Base-by-base conservation (phyloP, 2,329 filamentous ascomycete genomes). In the Aureobasidium namibiae region DNA sequence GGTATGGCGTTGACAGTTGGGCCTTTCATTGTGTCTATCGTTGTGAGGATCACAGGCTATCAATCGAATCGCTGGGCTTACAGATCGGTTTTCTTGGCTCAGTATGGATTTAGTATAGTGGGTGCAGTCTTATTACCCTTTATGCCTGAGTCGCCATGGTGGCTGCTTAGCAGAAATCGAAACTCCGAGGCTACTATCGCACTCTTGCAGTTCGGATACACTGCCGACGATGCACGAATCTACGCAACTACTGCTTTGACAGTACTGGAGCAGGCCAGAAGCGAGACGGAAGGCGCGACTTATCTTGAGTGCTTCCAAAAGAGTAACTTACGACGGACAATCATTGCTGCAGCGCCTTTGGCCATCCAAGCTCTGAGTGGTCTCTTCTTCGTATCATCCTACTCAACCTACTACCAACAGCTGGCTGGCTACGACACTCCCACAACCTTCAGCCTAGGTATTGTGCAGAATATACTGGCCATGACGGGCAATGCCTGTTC, bases 401-500 rank as follows among this genome's bases (percentile, higher is more conserved):
- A 77, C 61, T 66, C 66, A n/a, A 76, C 74, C 2, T 77, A 77
- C 64, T 77, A 76, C 63, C 66, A 72, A 49, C 71, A 78, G 60
- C 66, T 77, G 2, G 74, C 75, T 10, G 75, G 75, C 9, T 76
- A 72, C 62, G 68, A 67, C 42, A 72, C 70, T 0, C 53, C 62
- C 2, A 68, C 66, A 60, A 71, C 68, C 56, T 76, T 75, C 65
- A 70, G 66, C 54, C 65, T 76, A 1, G 69, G 74, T 53, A 76
- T 76, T 45, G 67, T 68, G 10, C 74, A 76, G 61, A 74, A 75
- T 49, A 67, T 70, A 2, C 60, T 73, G 6, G 75, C 71, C 1
- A 67, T 75, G 16, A 41, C 72, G 4, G 75, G 75, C 23, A 76
- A 75, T 56, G 62, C 76, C 54, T 70, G 72, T 63, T 73, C 74